Percentiles rank a stretch among this genome's conserved stretches.
phyloP scores from a whole-genome alignment of 208 protist genomes.

The Angomonas deanei region DNA sequence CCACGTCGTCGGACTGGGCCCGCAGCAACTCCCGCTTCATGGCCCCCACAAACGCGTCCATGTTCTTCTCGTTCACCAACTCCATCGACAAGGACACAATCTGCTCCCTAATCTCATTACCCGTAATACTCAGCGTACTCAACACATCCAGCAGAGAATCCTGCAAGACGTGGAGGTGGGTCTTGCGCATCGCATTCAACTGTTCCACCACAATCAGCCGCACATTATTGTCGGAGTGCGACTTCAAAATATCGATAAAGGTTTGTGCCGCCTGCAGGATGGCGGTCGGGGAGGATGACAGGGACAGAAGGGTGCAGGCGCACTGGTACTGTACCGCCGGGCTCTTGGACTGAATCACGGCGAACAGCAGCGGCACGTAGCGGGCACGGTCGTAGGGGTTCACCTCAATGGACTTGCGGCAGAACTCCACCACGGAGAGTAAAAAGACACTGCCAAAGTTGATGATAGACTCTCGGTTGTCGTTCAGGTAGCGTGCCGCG shows the following conservation, averaged over 20 bases:
- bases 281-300: slow-evolving; percentile 95
- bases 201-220: slow-evolving; percentile 96
- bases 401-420: slow-evolving; percentile 66
- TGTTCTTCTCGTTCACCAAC: slow-evolving; percentile 90
- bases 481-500: slow-evolving; percentile 90
- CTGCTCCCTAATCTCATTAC: slow-evolving; percentile 94
- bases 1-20: slow-evolving; percentile 26
- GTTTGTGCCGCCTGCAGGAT: slow-evolving; percentile 89
- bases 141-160: slow-evolving; percentile 96
- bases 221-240: slow-evolving; percentile 97
- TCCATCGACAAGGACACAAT: slow-evolving; percentile 92
- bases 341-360: slow-evolving; percentile 91
- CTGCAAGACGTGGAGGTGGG: slow-evolving; percentile 85
- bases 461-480: slow-evolving; percentile 81
- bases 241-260: slow-evolving; percentile 92
- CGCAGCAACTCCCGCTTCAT: slow-evolving; percentile 94
- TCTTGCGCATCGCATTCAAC: slow-evolving; percentile 88
- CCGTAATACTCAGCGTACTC: slow-evolving; percentile 81
- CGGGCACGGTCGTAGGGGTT: slow-evolving; percentile 86
- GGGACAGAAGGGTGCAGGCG: slow-evolving; percentile 90
- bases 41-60: slow-evolving; percentile 88
- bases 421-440: slow-evolving; percentile 86
- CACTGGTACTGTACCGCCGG: slow-evolving; percentile 95
- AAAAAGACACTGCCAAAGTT: slow-evolving; percentile 91
- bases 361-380: slow-evolving; percentile 95